Evolutionary conservation across 495 filamentous ascomycete species (phyloP).

Genomic region (Xylaria longipes): DNA sequence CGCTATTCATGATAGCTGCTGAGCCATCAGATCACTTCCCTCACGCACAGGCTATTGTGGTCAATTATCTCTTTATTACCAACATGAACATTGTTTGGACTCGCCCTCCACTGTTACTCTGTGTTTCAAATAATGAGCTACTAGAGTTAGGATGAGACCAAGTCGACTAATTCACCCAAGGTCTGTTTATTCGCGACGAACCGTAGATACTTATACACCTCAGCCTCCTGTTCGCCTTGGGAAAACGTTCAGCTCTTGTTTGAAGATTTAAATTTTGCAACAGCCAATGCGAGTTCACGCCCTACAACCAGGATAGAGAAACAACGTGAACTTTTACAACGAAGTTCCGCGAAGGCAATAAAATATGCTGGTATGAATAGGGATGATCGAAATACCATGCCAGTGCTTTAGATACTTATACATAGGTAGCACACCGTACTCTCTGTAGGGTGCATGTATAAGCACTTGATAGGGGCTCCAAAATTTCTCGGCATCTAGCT

Average conservation of each 20-base stretch:
- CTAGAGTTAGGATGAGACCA: not conserved
- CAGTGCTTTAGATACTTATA: slow-evolving; percentile 9
- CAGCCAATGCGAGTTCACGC: slow-evolving; percentile 4
- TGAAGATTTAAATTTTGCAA: slow-evolving; percentile 13
- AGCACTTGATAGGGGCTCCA: slow-evolving; percentile 19
- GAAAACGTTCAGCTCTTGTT: slow-evolving; percentile 12
- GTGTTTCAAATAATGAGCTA: not conserved
- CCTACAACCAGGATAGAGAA: slow-evolving; percentile 3
- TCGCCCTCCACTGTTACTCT: not conserved
- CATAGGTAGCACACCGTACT: not conserved
- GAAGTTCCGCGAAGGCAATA: not conserved
- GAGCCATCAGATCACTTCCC: slow-evolving; percentile 2
- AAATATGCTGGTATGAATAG: not conserved
- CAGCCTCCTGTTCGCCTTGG: not conserved
- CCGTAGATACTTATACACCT: not conserved
- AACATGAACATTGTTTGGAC: not conserved
- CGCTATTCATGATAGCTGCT: slow-evolving; percentile 6
- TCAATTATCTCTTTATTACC: not conserved
- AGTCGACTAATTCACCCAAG: not conserved
- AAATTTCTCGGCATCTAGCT: slow-evolving; percentile 3
- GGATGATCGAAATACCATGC: not conserved
- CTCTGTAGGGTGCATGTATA: slow-evolving; percentile 3
- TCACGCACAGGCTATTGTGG: slow-evolving; percentile 11
- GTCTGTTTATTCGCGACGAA: not conserved
- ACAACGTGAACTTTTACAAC: not conserved